Percentiles rank a stretch among this genome's conserved stretches.
These are phyloP conservation scores for Stagonosporopsis rhizophila DNA, from an alignment of 2,329 filamentous ascomycete species.

Conservation along the genomic window DNA sequence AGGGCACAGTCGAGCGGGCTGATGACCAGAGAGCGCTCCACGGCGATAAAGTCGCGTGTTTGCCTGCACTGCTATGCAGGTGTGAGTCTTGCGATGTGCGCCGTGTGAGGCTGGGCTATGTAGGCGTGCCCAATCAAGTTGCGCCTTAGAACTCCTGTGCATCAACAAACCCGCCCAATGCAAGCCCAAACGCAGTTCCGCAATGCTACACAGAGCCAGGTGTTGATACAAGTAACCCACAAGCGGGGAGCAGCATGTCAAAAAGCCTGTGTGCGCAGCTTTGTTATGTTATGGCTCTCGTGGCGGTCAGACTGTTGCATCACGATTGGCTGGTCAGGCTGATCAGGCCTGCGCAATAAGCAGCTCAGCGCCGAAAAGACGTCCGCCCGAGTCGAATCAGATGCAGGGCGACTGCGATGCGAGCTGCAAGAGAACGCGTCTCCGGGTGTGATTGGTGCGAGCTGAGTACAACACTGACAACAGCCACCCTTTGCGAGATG, in stretches of 20 bases:
- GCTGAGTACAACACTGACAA: conserved; percentile 22
- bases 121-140: conserved; percentile 11
- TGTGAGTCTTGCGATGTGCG: conserved; percentile 23
- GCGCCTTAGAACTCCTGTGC: conserved; percentile 17
- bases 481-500: conserved; percentile 33
- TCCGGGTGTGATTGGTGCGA: conserved; percentile 27
- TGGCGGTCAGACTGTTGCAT: conserved; percentile 38
- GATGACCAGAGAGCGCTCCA: conserved; percentile 11
- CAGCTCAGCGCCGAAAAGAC: conserved; percentile 30
- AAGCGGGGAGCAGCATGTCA: conserved; percentile 22
- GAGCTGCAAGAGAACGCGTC: conserved; percentile 25
- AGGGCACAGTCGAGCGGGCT: conserved; percentile 28
- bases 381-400: conserved; percentile 29
- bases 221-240: conserved; percentile 24
- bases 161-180: conserved; percentile 8
- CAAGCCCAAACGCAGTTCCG: conserved; percentile 16
- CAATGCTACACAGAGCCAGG: conserved; percentile 21
- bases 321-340: conserved; percentile 12
- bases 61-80: conserved; percentile 6
- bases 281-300: conserved; percentile 24
- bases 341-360: conserved; percentile 28
- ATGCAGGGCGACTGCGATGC: conserved; percentile 19
- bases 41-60: conserved; percentile 2
- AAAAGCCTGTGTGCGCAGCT: conserved; percentile 25
- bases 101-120: conserved; percentile 9